Evolutionary conservation across 2,329 filamentous ascomycete genomes (phyloP).

Genomic region (Botrytis galanthina): DNA sequence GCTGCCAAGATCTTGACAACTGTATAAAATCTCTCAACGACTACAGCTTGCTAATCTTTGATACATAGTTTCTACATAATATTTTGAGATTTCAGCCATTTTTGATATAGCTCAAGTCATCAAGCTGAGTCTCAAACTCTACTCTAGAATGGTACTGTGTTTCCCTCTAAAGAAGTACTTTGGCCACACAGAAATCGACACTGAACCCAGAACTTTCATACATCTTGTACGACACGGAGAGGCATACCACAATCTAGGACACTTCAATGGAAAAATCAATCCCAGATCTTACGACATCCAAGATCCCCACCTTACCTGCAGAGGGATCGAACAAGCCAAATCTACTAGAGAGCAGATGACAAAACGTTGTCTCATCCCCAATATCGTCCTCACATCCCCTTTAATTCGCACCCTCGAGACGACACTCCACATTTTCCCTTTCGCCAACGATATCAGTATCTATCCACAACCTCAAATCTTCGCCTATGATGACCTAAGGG

Average conservation of each 20-base stretch:
- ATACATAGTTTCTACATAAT: not conserved
- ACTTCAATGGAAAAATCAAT: not conserved
- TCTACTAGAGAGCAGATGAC: not conserved
- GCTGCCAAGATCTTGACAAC: not conserved
- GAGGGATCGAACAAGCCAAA: not conserved
- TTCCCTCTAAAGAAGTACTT: not conserved
- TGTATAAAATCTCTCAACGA: not conserved
- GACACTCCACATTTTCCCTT: not conserved
- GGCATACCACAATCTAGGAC: slow-evolving; percentile 10
- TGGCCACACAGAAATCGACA: too few relatives aligned
- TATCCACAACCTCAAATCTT: not conserved
- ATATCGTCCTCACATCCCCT: slow-evolving; percentile 4
- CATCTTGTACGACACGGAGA: slow-evolving; percentile 16
- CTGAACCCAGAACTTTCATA: not conserved
- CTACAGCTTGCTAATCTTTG: not conserved
- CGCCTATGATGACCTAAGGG: slow-evolving; percentile 15
- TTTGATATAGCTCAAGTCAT: not conserved
- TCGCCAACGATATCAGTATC: not conserved
- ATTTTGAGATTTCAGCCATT: not conserved
- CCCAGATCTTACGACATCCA: not conserved
- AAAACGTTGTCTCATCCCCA: not conserved
- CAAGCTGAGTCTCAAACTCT: too few relatives aligned
- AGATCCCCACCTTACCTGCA: not conserved
- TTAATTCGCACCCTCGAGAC: slow-evolving; percentile 3
- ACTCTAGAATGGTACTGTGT: not conserved